Evolutionary conservation across 2,329 filamentous ascomycete species (phyloP), one percentile per base, ranked within the genome.

Genomic region (Fusarium domesticum): DNA sequence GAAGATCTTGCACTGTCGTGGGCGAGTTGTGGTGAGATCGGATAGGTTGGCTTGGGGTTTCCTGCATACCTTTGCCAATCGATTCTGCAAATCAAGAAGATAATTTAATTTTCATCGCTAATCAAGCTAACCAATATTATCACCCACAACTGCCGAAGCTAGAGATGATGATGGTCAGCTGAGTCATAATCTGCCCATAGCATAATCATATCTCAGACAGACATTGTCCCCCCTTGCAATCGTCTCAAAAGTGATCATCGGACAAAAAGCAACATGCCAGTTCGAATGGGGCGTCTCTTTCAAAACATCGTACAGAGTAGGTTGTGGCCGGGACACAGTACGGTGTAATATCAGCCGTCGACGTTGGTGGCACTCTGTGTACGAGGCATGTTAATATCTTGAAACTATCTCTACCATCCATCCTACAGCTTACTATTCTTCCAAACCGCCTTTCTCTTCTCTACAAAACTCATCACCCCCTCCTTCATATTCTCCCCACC

Each of bases 401-500:
- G n/a, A n/a, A n/a, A n/a, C n/a, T n/a, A n/a, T n/a, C n/a, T n/a
- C n/a, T n/a, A n/a, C n/a, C n/a, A n/a, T n/a, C n/a, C n/a, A n/a
- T n/a, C n/a, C n/a, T 64, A 84, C 54, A 84, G 57, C 63, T 82
- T 83, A 60, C 79, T 83, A 45, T 80, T 71, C 57, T 72, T 77
- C 85, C 86, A 91, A 30, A 71, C 71, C 2, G 86, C 80, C 67
- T 78, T 76, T 60, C 85, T 74, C 74, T 83, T 89, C 74, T 90
- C 85, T 15, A 87, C 83, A 70, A 92, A 92, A 48, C 85, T 87
- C 66, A 64, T 71, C 16, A 91, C 72, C 0, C 87, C 88, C 67
- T 91, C 87, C 43, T 76, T 78, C 67, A 89, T 82, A 65, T 92
- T 92, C 54, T 86, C 83, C 0, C 81, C 85, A 2, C 71, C 75